Conservation (phyloP, 2,329 filamentous ascomycete species). For the Aspergillus ustus region DNA sequence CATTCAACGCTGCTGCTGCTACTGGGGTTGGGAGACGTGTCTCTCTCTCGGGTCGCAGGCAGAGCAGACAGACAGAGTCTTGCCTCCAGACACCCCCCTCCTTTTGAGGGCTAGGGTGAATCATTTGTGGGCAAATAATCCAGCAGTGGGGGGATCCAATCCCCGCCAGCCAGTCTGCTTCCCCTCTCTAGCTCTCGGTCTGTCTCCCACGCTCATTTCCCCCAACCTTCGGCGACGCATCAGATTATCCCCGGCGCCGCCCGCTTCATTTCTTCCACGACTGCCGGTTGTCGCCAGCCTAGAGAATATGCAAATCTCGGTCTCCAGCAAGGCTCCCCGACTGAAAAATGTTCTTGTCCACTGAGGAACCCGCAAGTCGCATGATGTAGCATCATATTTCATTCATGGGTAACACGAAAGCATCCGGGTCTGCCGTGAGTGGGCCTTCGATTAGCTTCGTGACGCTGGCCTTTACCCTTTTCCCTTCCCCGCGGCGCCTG, state of each 20-base stretch:
- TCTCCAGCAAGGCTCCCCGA: neutral
- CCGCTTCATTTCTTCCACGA: slow-evolving; percentile 1
- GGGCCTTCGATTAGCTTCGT: slow-evolving; percentile 13
- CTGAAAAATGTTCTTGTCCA: slow-evolving; percentile 7
- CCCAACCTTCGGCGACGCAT: neutral
- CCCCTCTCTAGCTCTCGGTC: neutral
- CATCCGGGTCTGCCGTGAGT: slow-evolving; percentile 8
- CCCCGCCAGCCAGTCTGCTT: neutral
- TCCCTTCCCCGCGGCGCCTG: neutral
- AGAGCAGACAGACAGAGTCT: neutral
- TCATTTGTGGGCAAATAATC: neutral
- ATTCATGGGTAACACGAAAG: slow-evolving; percentile 22
- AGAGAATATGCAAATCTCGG: slow-evolving; percentile 9
- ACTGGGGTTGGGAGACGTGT: neutral
- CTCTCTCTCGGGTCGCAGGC: neutral
- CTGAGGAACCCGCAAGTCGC: slow-evolving; percentile 9
- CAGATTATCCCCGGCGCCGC: neutral
- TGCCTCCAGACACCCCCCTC: neutral
- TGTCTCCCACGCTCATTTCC: neutral
- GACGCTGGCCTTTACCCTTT: neutral
- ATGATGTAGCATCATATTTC: slow-evolving; percentile 23
- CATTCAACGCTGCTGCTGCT: neutral
- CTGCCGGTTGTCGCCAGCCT: neutral
- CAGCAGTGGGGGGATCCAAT: neutral
- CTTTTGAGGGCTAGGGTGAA: neutral